phyloP scores from a whole-genome alignment of 73 alveolate genomes.

The Paramecium bursaria region DNA sequence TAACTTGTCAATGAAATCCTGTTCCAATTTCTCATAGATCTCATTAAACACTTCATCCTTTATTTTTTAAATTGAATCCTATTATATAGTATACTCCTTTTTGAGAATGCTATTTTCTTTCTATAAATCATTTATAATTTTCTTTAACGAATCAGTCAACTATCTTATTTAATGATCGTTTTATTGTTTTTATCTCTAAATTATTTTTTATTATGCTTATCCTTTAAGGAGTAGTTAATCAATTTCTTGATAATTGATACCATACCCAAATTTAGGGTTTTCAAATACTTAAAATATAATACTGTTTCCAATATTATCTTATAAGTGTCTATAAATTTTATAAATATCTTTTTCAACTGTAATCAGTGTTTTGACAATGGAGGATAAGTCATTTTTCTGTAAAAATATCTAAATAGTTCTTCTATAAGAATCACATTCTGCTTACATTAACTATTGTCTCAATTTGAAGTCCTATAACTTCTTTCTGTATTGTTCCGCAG shows the following conservation, averaged over 20 bases:
- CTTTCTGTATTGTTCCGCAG: neutral
- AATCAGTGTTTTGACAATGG: slow-evolving; percentile 13
- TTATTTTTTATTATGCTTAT: slow-evolving; percentile 10
- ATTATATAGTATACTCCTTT: neutral
- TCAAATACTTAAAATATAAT: slow-evolving; percentile 15
- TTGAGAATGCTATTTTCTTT: neutral
- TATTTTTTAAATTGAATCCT: no score
- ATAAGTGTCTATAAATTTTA: slow-evolving; percentile 29
- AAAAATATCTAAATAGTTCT: slow-evolving; percentile 1
- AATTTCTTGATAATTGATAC: slow-evolving; percentile 51
- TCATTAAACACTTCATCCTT: neutral
- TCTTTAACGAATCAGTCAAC: slow-evolving; percentile 36
- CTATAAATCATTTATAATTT: neutral
- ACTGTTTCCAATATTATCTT: slow-evolving; percentile 26
- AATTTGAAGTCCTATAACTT: neutral
- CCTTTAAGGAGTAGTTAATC: slow-evolving; percentile 12
- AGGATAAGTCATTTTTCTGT: neutral
- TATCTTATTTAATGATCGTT: neutral
- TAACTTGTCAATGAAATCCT: slow-evolving; percentile 1
- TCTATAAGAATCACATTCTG: slow-evolving; percentile 35
- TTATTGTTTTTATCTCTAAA: neutral
- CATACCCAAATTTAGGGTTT: slow-evolving; percentile 28
- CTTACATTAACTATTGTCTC: neutral
- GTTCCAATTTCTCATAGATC: neutral
- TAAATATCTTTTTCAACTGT: slow-evolving; percentile 33